Evolutionary conservation across 164 flowering plant species (phyloP).

Genomic region (Magnolia officinalis): DNA sequence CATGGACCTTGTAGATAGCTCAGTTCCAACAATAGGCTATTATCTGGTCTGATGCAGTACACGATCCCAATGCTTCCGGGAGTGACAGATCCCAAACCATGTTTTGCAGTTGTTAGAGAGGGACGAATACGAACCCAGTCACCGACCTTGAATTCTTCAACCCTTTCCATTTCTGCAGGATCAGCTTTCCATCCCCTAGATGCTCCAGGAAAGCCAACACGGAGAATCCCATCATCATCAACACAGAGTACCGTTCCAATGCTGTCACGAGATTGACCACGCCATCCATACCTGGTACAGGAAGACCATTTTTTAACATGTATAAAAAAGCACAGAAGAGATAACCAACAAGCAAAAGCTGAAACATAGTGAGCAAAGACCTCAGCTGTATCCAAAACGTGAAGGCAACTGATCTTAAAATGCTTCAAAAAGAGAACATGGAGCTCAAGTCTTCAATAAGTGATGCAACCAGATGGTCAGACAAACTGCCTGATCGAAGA

Average conservation of each 20-base stretch:
- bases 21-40: conserved; percentile 76
- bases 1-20: conserved; percentile 92
- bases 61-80: conserved; percentile 99
- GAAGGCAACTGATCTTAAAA: background rate
- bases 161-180: conserved; percentile 99
- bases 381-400: too few relatives aligned
- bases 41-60: conserved; percentile 91
- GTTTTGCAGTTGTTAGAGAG: conserved; percentile 87
- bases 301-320: background rate
- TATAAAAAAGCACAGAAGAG: background rate
- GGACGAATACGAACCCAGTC: conserved; percentile 99
- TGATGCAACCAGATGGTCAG: too few relatives aligned
- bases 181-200: conserved; percentile 99
- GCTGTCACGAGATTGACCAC: conserved; percentile 89
- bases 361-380: too few relatives aligned
- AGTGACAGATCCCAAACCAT: conserved; percentile 90
- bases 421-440: background rate
- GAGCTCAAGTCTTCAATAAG: too few relatives aligned
- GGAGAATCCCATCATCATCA: conserved; percentile 96
- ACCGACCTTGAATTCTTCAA: conserved; percentile 96
- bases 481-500: too few relatives aligned
- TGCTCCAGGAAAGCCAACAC: conserved; percentile 99
- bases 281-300: conserved; percentile 83
- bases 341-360: background rate
- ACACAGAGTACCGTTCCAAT: conserved; percentile 96